phyloP scores from a whole-genome alignment of 2,329 filamentous ascomycete genomes.

The Rutstroemia sp. region DNA sequence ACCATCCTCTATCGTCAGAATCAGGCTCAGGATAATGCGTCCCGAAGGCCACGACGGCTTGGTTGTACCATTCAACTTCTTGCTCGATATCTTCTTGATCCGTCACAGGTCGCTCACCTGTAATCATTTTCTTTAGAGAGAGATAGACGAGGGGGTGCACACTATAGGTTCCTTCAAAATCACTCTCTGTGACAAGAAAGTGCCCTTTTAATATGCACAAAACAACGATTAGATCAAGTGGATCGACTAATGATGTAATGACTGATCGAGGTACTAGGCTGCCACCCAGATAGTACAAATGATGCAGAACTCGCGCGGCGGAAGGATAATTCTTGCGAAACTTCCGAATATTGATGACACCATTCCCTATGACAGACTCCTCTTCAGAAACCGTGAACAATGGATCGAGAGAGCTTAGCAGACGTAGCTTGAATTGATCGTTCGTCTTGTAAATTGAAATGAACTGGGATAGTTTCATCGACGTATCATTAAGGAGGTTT shows the following conservation, averaged over 20 bases:
- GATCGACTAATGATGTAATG: constrained; percentile 17
- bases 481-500: constrained; percentile 17
- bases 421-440: constrained; percentile 20
- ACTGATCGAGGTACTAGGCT: constrained; percentile 17
- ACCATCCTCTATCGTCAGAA: constrained; percentile 18
- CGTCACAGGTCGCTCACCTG: constrained; percentile 4
- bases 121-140: constrained; percentile 15
- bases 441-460: constrained; percentile 17
- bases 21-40: constrained; percentile 18
- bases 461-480: constrained; percentile 22
- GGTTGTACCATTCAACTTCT: constrained; percentile 19
- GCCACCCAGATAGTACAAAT: constrained; percentile 21
- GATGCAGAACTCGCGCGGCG: constrained; percentile 15
- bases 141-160: constrained; percentile 22
- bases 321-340: constrained; percentile 15
- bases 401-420: constrained; percentile 17
- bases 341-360: constrained; percentile 15
- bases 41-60: constrained; percentile 18
- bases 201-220: constrained; percentile 19
- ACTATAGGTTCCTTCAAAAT: constrained; percentile 17
- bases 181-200: constrained; percentile 12
- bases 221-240: constrained; percentile 19
- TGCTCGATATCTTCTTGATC: constrained; percentile 14
- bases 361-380: constrained; percentile 18
- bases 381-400: constrained; percentile 13